Conservation (phyloP, 2,329 filamentous ascomycete species). For the Aspergillus sp. region DNA sequence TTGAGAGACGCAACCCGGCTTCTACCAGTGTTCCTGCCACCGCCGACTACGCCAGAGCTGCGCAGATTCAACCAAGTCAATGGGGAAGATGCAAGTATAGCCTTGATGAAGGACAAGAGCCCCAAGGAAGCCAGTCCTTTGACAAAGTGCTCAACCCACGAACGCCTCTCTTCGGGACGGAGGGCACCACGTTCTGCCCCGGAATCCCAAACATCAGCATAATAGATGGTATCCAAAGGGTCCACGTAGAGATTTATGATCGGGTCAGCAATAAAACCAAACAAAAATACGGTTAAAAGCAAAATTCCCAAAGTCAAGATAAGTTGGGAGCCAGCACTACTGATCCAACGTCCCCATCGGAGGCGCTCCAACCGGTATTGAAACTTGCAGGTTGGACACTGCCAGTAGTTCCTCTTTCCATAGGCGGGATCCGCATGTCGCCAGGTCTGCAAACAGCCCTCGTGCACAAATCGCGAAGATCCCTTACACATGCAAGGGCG, state of each 20-base stretch:
- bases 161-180: slow-evolving; percentile 45
- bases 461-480: slow-evolving; percentile 88
- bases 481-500: slow-evolving; percentile 93
- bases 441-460: slow-evolving; percentile 82
- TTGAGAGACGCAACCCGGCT: slow-evolving; percentile 75
- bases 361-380: slow-evolving; percentile 74
- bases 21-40: slow-evolving; percentile 60
- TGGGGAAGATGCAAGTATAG: slow-evolving; percentile 67
- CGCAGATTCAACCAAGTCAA: slow-evolving; percentile 69
- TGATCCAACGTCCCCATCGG: slow-evolving; percentile 66
- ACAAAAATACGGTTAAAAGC: slow-evolving; percentile 66
- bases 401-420: slow-evolving; percentile 68
- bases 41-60: slow-evolving; percentile 52
- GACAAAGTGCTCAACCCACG: slow-evolving; percentile 78
- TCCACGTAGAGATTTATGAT: slow-evolving; percentile 87
- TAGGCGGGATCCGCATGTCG: slow-evolving; percentile 66
- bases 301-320: slow-evolving; percentile 69
- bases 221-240: slow-evolving; percentile 60
- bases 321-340: slow-evolving; percentile 63
- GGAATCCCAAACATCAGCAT: slow-evolving; percentile 38
- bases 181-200: slow-evolving; percentile 29
- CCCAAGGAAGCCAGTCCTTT: slow-evolving; percentile 91
- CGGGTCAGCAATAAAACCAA: slow-evolving; percentile 90
- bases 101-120: slow-evolving; percentile 78
- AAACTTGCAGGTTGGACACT: slow-evolving; percentile 84